Percentiles rank a stretch among this genome's conserved stretches.
Conservation (phyloP, 2,329 filamentous ascomycete genomes). For the Fusarium acutatum region DNA sequence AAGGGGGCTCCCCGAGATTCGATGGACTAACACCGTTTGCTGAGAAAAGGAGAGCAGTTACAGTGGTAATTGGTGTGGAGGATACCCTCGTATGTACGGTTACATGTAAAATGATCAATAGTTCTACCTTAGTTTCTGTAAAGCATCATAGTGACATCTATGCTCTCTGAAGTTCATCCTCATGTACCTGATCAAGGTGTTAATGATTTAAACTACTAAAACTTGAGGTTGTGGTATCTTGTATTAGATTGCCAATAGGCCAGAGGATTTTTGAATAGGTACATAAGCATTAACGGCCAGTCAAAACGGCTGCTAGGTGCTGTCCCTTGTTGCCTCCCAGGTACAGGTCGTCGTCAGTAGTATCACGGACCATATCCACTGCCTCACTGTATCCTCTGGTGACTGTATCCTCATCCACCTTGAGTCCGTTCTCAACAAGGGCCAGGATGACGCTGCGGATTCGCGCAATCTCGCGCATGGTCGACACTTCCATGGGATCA, state of each 20-base stretch:
- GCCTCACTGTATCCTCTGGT: conserved; percentile 83
- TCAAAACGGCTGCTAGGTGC: conserved; percentile 55
- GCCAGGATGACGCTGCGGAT: conserved; percentile 83
- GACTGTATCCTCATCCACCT: conserved; percentile 91
- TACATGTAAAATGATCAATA: background rate
- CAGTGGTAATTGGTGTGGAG: background rate
- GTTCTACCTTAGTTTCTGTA: background rate
- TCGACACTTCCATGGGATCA: conserved; percentile 78
- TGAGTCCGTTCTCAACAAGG: conserved; percentile 81
- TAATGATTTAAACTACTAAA: background rate
- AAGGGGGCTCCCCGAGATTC: background rate
- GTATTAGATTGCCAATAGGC: background rate
- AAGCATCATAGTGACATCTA: conserved; percentile 1
- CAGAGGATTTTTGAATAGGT: background rate
- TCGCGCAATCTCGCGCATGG: conserved; percentile 87
- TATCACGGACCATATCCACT: conserved; percentile 74
- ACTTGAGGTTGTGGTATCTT: conserved; percentile 32
- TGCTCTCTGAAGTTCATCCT: background rate
- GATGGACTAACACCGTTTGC: background rate
- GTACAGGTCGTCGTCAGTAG: conserved; percentile 67
- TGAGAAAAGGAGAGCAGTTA: background rate
- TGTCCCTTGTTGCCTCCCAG: conserved; percentile 66
- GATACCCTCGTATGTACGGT: background rate
- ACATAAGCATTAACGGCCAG: conserved; percentile 31
- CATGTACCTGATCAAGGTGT: background rate